Percentiles rank a stretch among this genome's conserved stretches.
Conservation (phyloP, 306 rosid genomes). For the Astragalus membranaceus region DNA sequence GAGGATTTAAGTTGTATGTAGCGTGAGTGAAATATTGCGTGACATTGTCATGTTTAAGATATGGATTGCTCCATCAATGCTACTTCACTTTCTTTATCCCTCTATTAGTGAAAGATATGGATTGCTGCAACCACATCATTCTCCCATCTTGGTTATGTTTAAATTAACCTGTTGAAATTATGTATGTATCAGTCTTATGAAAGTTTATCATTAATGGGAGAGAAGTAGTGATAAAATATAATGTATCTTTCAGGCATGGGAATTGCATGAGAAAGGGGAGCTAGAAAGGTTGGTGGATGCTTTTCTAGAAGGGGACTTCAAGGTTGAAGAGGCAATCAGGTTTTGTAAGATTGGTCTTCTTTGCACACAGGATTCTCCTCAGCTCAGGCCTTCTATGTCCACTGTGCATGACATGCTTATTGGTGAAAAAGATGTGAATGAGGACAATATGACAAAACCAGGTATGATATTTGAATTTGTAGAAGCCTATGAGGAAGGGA, state of each 20-base stretch:
- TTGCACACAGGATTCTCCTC: conserved; percentile 76
- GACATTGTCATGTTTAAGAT: conserved; percentile 1
- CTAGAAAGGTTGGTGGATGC: conserved; percentile 47
- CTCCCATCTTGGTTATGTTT: too few species aligned
- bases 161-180: too few species aligned
- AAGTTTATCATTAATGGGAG: too few species aligned
- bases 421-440: conserved; percentile 44
- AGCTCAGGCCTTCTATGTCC: conserved; percentile 74
- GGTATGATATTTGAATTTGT: conserved; percentile 56
- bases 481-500: conserved; percentile 14
- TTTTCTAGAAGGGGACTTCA: conserved; percentile 27
- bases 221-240: conserved; percentile 1
- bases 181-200: too few species aligned
- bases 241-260: conserved; percentile 55
- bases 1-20: background rate
- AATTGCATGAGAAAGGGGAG: conserved; percentile 43
- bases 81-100: too few species aligned
- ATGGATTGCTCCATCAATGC: too few species aligned
- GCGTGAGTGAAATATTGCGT: background rate
- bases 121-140: too few species aligned
- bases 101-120: too few species aligned
- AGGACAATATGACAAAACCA: conserved; percentile 48
- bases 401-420: conserved; percentile 52
- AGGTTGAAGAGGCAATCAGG: conserved; percentile 46
- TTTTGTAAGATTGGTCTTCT: conserved; percentile 64